Evolutionary conservation across 2,329 filamentous ascomycete species (phyloP).

Genomic region (Exophiala sp.): DNA sequence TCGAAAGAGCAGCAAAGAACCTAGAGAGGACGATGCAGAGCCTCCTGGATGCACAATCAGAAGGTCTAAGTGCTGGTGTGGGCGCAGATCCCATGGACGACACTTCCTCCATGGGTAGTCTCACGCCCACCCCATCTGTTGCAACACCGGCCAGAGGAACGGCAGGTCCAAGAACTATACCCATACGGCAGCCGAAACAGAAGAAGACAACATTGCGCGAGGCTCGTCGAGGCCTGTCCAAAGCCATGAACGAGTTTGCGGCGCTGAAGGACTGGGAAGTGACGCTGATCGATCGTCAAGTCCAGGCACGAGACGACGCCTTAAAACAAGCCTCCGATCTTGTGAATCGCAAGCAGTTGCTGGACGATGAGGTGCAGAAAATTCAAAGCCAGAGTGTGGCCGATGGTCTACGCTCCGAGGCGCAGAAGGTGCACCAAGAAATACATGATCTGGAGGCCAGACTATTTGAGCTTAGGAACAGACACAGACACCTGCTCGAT

Average conservation of each 20-base stretch:
- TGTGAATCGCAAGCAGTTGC: conserved; percentile 46
- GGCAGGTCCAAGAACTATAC: conserved; percentile 36
- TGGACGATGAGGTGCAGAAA: conserved; percentile 48
- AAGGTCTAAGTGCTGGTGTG: conserved; percentile 52
- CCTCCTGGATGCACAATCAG: conserved; percentile 59
- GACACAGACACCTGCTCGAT: conserved; percentile 51
- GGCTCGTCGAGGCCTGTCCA: conserved; percentile 56
- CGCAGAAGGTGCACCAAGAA: conserved; percentile 51
- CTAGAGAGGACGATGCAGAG: conserved; percentile 57
- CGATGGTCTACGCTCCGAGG: conserved; percentile 49
- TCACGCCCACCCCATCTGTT: conserved; percentile 40
- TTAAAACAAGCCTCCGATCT: conserved; percentile 52
- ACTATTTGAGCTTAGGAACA: conserved; percentile 53
- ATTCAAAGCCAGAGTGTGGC: conserved; percentile 48
- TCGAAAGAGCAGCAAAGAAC: conserved; percentile 52
- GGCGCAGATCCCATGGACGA: conserved; percentile 40
- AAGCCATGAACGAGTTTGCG: conserved; percentile 55
- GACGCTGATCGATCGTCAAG: conserved; percentile 46
- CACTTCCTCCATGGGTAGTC: conserved; percentile 46
- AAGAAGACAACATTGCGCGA: conserved; percentile 52
- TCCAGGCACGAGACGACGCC: conserved; percentile 44
- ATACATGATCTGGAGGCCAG: conserved; percentile 57
- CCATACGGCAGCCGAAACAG: conserved; percentile 37
- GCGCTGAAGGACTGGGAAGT: conserved; percentile 56
- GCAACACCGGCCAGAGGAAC: conserved; percentile 26